These are phyloP conservation scores for Collybia sp. DNA, from an alignment of 768 basidiomycete genomes.

Conservation along the genomic window DNA sequence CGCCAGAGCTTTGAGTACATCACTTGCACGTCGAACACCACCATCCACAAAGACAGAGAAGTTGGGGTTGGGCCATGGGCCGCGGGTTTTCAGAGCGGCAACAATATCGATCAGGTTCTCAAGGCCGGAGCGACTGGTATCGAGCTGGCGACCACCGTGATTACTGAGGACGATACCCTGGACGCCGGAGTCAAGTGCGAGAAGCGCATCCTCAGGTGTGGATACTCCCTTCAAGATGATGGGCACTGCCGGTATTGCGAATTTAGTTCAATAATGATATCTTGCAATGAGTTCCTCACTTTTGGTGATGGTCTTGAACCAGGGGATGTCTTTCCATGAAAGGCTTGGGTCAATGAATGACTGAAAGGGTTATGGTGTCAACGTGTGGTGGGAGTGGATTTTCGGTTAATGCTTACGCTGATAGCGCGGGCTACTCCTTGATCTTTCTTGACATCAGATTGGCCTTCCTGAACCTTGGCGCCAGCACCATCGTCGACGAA, in stretches of 20 bases:
- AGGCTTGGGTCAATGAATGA: constrained; percentile 94
- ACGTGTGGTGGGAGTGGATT: neutral
- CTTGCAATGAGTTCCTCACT: constrained; percentile 24
- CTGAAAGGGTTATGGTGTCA: constrained; percentile 26
- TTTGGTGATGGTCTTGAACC: constrained; percentile 76
- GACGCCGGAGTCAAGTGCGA: neutral
- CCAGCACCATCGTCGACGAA: constrained; percentile 78
- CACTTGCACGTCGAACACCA: constrained; percentile 86
- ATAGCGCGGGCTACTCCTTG: constrained; percentile 95
- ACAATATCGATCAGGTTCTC: constrained; percentile 90
- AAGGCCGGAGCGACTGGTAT: constrained; percentile 82
- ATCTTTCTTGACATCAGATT: constrained; percentile 63
- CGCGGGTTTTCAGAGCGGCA: constrained; percentile 58
- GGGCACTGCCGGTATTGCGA: constrained; percentile 53
- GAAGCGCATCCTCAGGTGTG: constrained; percentile 59
- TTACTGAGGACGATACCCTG: constrained; percentile 75
- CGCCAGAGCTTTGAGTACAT: constrained; percentile 85
- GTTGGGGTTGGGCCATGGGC: constrained; percentile 69
- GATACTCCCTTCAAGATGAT: constrained; percentile 89
- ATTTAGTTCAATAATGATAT: constrained; percentile 26
- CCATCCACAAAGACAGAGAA: constrained; percentile 92
- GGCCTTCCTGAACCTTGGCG: constrained; percentile 47
- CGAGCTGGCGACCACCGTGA: constrained; percentile 76
- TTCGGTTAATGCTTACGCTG: constrained; percentile 46
- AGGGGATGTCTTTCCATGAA: constrained; percentile 80